Evolutionary conservation across 148 eudicot genomes (phyloP), one percentile per base, ranked within the genome.

Genomic region (Vaccinium vitisidaea): DNA sequence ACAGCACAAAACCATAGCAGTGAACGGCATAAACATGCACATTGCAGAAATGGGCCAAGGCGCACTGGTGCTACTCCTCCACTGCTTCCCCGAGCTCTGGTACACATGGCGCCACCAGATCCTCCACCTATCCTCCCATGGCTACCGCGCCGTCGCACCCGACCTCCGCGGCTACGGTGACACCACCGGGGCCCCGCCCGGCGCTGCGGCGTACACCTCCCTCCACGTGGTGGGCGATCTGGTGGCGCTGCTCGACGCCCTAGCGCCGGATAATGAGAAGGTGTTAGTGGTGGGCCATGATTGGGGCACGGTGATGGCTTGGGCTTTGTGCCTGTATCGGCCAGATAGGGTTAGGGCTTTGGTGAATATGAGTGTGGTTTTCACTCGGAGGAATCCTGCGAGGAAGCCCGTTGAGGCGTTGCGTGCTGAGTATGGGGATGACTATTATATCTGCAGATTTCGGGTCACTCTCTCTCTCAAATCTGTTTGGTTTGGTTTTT

Each of bases 271-370:
- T 0, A 75, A 85, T 16, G 46, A 65, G 75, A 65, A 83, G 83
- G 92, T 89, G 79, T 84, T 88, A n/a, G 89, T 90, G 82, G 90
- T 90, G 76, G 92, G 83, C 6, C 92, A 90, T 58, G 92, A 90
- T 48, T 88, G 90, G 92, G 90, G 92, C 1, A 90, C 92, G 4
- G 1, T 85, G 46, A 76, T 88, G 0, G 92, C 90, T 3, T 88
- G 92, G 92, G 85, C 83, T 2, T 32, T 90, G 81, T 84, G 89
- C 70, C 70, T 90, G 84, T 88, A 87, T 36, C 27, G 89, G 32
- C 92, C 92, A 0, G 92, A 90, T 12, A 87, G 81, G 55, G 85
- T 90, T 4, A 86, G 80, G 56, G 92, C 88, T 1, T 14, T 87
- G 87, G 90, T 90, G 36, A 86, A 80, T 30, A 43, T 91, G 87